Evolutionary conservation across 495 filamentous ascomycete genomes (phyloP), one percentile per base, ranked within the genome.

Genomic region (Xylaria nigripes): DNA sequence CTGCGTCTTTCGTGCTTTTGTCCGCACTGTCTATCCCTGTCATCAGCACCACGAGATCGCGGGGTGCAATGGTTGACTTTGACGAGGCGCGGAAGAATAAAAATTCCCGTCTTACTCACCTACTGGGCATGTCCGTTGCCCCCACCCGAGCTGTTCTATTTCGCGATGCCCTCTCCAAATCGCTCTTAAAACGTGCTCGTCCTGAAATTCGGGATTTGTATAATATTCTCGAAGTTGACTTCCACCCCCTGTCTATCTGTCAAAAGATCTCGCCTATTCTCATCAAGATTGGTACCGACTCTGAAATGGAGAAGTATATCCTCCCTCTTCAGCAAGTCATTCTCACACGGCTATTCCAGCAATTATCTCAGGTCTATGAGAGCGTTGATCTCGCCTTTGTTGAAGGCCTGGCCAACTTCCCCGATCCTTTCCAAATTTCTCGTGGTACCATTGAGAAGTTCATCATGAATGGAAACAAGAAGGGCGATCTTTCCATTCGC

Each of bases 401-500:
- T 29, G 86, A 96, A 63, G 83, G 89, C 62, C 85, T 97, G 27
- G 93, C 93, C 52, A 82, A 93, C 68, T 98, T 98, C 78, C 93
- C 93, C 25, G 90, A 95, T 61, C 92, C 93, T 22, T 97, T 94
- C 82, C 86, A 96, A 74, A 90, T 97, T 59, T 86, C 80, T 57
- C 85, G 87, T 36, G 84, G 82, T 59, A 95, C 87, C 57, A 95
- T 98, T 54, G 93, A 98, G 76, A 98, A 98, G 75, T 98, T 98
- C 80, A 96, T 98, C 79, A 98, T 98, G 93, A 98, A 98, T 72
- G 93, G 93, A 55, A 96, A 93, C 80, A 98, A 98, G 82, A 98
- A 98, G 79, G 93, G 93, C 27, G 94, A 98, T 62, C 80, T 98
- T 45, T 86, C 93, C 41, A 96, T 98, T 65, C 91, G 93, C 53